Percentiles rank a stretch among this genome's conserved stretches.
Evolutionary conservation across 2,329 filamentous ascomycete species (phyloP).

Genomic region (Cercospora sp.): DNA sequence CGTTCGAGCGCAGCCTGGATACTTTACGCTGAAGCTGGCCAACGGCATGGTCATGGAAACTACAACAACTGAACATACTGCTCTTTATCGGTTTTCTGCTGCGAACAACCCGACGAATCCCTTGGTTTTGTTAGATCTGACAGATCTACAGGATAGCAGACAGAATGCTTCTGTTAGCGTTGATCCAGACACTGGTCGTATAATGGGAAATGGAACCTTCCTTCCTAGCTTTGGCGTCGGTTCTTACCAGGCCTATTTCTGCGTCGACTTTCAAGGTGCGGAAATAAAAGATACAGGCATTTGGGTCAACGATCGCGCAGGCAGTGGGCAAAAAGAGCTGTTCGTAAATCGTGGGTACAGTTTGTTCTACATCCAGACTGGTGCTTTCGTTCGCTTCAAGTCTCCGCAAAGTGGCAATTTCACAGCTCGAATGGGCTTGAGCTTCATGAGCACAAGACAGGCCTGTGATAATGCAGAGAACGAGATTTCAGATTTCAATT

Average conservation of each 20-base stretch:
- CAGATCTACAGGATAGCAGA: conserved; percentile 57
- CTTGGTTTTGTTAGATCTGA: conserved; percentile 59
- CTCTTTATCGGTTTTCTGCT: conserved; percentile 60
- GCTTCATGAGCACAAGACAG: conserved; percentile 64
- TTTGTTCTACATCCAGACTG: conserved; percentile 40
- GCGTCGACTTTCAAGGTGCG: conserved; percentile 58
- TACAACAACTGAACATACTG: conserved; percentile 58
- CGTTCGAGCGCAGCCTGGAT: conserved; percentile 57
- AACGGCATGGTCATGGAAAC: conserved; percentile 61
- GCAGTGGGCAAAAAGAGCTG: conserved; percentile 43
- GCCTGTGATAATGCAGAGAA: conserved; percentile 67
- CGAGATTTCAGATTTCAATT: conserved; percentile 68
- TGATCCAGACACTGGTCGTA: conserved; percentile 53
- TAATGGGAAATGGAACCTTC: conserved; percentile 60
- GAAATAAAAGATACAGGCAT: conserved; percentile 57
- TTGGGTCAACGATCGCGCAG: conserved; percentile 56
- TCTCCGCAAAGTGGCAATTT: conserved; percentile 41
- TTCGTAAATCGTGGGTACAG: conserved; percentile 36
- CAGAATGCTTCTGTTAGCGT: conserved; percentile 55
- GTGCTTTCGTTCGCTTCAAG: conserved; percentile 31
- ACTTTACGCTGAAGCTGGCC: conserved; percentile 58
- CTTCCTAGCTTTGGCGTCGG: conserved; percentile 62
- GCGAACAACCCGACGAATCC: conserved; percentile 47
- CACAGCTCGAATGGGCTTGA: conserved; percentile 65
- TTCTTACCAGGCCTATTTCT: conserved; percentile 59